Evolutionary conservation across 352 stramenopile species (phyloP), one percentile per base, ranked within the genome.

Genomic region (Pythium vanterpoolii): DNA sequence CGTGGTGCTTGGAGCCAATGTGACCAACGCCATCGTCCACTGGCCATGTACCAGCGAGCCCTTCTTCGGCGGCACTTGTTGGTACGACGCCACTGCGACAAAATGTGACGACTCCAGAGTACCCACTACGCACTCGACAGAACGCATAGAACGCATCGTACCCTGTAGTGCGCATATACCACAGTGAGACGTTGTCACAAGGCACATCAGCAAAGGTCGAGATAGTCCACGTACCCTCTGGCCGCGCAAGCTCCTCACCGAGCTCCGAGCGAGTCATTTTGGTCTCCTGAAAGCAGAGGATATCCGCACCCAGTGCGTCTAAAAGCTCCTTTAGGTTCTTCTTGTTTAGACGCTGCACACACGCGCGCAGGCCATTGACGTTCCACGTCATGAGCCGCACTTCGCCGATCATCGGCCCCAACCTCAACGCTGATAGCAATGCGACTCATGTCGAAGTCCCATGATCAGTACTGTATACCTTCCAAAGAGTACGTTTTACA

Each of bases 111-210:
- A 95, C 85, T 42, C 85, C 85, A 1, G 85, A 92, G 56, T 95
- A 95, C 2, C 85, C 85, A 8, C 82, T 74, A 19, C 79, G 69
- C 42, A 73, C 54, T 30, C 73, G 66, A 27, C 73, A 91, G 51
- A 94, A 94, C 30, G 83, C 89, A 61, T 93, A 95, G 49, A 91
- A 95, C 27, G 83, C 86, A 52, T 95, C 77, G 61, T 78, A 95
- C 10, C 77, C 80, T 87, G 33, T 30, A 36, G 11, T 42, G 10
- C 33, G 16, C 33, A 42, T 23, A 3, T 47, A 21, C 21, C 67
- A 40, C 18, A 51, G 31, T 26, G 36, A 60, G 26, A 45, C 23
- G 10, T n/a, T 14, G 10, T 16, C 9, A 0, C 34, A 47, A 45
- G 16, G 14, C 11, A 48, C 26, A 6, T 18, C 23, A 44, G 18